A percentile compares a stretch with the other conserved stretches of the same genome.
These are phyloP conservation scores for Botrytis fragariae DNA, from an alignment of 2,329 filamentous ascomycete genomes.

Conservation along the genomic window DNA sequence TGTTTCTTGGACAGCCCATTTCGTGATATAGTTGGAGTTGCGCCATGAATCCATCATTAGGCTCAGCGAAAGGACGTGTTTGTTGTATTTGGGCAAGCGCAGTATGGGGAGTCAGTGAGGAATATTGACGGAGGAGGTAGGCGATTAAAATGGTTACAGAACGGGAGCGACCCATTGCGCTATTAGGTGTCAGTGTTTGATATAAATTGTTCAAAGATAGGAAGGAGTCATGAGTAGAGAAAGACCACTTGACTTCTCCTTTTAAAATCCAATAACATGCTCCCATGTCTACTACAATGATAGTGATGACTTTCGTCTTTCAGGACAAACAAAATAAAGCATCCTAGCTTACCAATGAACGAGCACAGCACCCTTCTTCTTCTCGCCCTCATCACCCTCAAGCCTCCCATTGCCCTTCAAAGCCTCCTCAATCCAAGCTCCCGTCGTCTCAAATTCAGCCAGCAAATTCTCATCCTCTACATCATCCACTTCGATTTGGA, in stretches of 20 bases:
- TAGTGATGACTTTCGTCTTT: not conserved
- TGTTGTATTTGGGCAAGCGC: constrained; percentile 70
- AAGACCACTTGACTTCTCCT: not conserved
- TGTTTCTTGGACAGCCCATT: constrained; percentile 73
- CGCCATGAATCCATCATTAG: constrained; percentile 86
- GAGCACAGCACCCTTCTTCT: constrained; percentile 56
- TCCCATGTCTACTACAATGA: not conserved
- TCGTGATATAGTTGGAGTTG: constrained; percentile 84
- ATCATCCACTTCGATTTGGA: constrained; percentile 84
- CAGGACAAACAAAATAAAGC: constrained; percentile 23
- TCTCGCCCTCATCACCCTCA: constrained; percentile 49
- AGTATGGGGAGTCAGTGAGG: constrained; percentile 45
- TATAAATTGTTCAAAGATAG: not conserved
- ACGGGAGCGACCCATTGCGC: constrained; percentile 94
- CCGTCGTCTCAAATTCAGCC: constrained; percentile 72
- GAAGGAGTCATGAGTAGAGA: not conserved
- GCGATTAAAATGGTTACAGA: constrained; percentile 82
- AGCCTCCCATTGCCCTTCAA: constrained; percentile 53
- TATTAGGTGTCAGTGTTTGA: constrained; percentile 42
- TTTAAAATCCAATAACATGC: not conserved
- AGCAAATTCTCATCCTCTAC: constrained; percentile 85
- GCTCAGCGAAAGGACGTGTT: constrained; percentile 75
- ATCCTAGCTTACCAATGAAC: constrained; percentile 63
- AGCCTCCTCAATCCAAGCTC: constrained; percentile 79
- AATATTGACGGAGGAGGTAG: constrained; percentile 73